Evolutionary conservation across 495 filamentous ascomycete genomes (phyloP), one percentile per base, ranked within the genome.

Genomic region (Xylaria acuta): DNA sequence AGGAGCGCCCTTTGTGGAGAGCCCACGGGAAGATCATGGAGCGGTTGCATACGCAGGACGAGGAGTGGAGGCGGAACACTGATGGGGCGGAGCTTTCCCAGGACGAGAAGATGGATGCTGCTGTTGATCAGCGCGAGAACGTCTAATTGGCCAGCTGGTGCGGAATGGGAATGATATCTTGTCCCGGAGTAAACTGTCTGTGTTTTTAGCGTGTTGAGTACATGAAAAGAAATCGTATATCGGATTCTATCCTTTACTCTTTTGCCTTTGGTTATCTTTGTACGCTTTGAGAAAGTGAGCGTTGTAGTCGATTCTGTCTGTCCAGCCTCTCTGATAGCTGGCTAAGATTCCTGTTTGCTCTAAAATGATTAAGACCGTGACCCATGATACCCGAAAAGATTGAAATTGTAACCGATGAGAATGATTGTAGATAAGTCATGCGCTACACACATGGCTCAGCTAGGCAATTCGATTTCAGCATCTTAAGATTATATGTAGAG

Each of bases 1-100:
- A 87, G 76, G 74, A 78, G 72, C 79, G 71, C 80, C 89, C 90
- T 11, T 81, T 90, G 47, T 81, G 82, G 75, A 86, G 80, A 59
- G 90, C 91, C 1, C 86, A 91, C 72, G 75, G 67, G 3, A 71
- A 77, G 20, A 76, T 91, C 45, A 84, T 90, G 78, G 80, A 70
- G 12, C 81, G 88, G 74, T 80, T 91, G 34, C 77, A 77, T 18
- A 77, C 79, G 7, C 76, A 87, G 41, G 88, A 89, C 30, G 85
- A 84, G 67, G 81, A 81, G 32, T 89, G 89, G 79, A 79, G 87
- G 40, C 82, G 81, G n/a, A 85, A 88, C 58, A 77, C 84, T 5
- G 83, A 86, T 72, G 85, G 80, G 47, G 76, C 63, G 32, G 70
- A 54, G 20, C 49, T 56, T 56, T 38, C 36, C 14, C 49, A 41